Evolutionary conservation across 257 asterid species (phyloP), one percentile per base, ranked within the genome.

Genomic region (Primulina huaijiensis): DNA sequence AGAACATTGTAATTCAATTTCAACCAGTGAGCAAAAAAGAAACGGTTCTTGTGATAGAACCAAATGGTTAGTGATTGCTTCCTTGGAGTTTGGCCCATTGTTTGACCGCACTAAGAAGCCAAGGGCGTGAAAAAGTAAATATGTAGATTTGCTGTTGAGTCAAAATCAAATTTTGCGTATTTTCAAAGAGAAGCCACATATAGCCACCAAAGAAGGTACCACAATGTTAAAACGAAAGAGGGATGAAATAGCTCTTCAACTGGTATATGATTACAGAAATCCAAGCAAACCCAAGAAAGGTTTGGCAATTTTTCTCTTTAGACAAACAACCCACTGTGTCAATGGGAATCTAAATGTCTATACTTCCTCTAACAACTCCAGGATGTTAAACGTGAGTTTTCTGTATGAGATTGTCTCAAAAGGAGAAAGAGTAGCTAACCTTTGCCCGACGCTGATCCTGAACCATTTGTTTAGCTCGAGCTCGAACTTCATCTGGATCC

Each of bases 401-500:
- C 64, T 38, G 34, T 74, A 63, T 25, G 25, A 64, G 30, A 31
- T 30, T 65, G 55, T 60, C 29, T 58, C 29, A 0, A n/a, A 63
- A 31, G 25, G 65, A 59, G 61, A 63, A 62, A 58, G 58, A 68
- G 35, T 50, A 35, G 74, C 84, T 9, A 65, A 93, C 98, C 97
- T 93, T 92, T 8, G 43, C 72, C 43, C 95, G 87, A 16, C 96
- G 95, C 82, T 83, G 94, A 78, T 93, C 95, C 60, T 77, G 88
- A 9, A 79, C 86, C 75, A 79, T 21, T 67, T 86, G 94, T 77
- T 82, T 90, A 43, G 89, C 89, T 68, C 89, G 88, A 9, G 96
- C 97, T 64, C 92, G 85, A 68, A 90, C 79, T 71, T 84, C 96
- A 6, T 90, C 97, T 2, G 98, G 97, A 72, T 92, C 98, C 74